These are phyloP conservation scores for Aureobasidium lini DNA, from an alignment of 2,329 filamentous ascomycete genomes.

Conservation along the genomic window DNA sequence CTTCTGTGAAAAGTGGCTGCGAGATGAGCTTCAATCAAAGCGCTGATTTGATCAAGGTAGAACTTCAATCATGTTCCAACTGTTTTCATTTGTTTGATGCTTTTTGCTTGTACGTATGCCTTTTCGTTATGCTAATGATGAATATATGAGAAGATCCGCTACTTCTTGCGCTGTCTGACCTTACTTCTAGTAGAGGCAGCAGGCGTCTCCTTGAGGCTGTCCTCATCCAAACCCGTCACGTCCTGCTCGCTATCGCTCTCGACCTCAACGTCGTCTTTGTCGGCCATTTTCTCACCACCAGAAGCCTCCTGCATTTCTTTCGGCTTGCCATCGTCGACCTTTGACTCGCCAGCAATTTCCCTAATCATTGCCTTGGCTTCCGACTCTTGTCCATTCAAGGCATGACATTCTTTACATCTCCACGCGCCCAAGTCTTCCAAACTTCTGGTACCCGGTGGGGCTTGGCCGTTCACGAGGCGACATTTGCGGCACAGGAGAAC, in stretches of 20 bases:
- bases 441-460: slow-evolving; percentile 73
- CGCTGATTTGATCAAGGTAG: too few relatives aligned
- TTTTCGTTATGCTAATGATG: too few relatives aligned
- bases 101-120: neutral
- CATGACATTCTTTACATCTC: slow-evolving; percentile 80
- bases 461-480: slow-evolving; percentile 88
- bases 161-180: slow-evolving; percentile 31
- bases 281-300: slow-evolving; percentile 6
- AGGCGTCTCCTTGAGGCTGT: slow-evolving; percentile 23
- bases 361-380: slow-evolving; percentile 66
- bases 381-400: slow-evolving; percentile 73
- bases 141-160: neutral
- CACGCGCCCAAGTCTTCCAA: slow-evolving; percentile 76
- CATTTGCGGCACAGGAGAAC: slow-evolving; percentile 78
- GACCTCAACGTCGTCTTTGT: slow-evolving; percentile 17
- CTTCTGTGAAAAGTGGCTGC: too few relatives aligned
- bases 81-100: neutral
- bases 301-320: slow-evolving; percentile 16
- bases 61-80: too few relatives aligned
- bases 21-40: too few relatives aligned
- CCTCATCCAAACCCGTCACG: slow-evolving; percentile 15
- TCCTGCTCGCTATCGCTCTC: slow-evolving; percentile 17
- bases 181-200: slow-evolving; percentile 36
- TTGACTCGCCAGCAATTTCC: slow-evolving; percentile 12
- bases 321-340: slow-evolving; percentile 7